phyloP scores from a whole-genome alignment of 1,284 basidiomycete genomes.

The Ganoderma sp. region DNA sequence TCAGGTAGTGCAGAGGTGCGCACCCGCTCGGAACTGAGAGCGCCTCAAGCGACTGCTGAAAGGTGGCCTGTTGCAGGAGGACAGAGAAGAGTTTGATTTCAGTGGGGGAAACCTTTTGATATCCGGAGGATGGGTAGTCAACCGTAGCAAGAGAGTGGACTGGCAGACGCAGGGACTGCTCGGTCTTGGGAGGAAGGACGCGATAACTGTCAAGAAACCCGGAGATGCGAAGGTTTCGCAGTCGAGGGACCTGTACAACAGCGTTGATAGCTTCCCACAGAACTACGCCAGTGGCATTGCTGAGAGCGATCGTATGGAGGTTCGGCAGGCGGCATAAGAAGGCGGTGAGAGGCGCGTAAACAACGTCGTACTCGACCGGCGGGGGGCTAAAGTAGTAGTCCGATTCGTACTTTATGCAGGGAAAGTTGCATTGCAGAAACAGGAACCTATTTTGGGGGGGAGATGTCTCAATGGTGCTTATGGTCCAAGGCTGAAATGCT shows the following conservation, averaged over 20 bases:
- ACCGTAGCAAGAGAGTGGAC: background rate
- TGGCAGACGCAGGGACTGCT: background rate
- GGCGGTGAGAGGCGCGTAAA: background rate
- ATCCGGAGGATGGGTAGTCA: background rate
- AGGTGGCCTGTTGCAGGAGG: background rate
- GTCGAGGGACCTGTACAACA: background rate
- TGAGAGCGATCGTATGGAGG: background rate
- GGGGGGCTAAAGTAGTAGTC: background rate
- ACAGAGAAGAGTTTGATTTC: background rate
- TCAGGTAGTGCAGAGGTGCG: background rate
- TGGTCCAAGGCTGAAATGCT: no score
- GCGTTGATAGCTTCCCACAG: conserved; percentile 1
- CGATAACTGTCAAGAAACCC: background rate
- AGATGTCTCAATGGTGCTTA: no score
- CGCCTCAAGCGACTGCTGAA: background rate
- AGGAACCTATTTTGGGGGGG: no score
- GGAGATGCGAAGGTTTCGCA: background rate
- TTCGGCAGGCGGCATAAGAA: conserved; percentile 1
- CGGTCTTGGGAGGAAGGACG: background rate
- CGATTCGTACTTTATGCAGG: background rate
- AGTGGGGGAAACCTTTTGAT: background rate
- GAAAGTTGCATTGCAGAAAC: background rate
- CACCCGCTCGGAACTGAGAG: background rate
- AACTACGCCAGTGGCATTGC: background rate
- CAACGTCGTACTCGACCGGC: background rate